Percentiles rank a stretch among this genome's conserved stretches.
These are phyloP conservation scores for Fusarium scirpi DNA, from an alignment of 2,329 filamentous ascomycete genomes.

Conservation along the genomic window DNA sequence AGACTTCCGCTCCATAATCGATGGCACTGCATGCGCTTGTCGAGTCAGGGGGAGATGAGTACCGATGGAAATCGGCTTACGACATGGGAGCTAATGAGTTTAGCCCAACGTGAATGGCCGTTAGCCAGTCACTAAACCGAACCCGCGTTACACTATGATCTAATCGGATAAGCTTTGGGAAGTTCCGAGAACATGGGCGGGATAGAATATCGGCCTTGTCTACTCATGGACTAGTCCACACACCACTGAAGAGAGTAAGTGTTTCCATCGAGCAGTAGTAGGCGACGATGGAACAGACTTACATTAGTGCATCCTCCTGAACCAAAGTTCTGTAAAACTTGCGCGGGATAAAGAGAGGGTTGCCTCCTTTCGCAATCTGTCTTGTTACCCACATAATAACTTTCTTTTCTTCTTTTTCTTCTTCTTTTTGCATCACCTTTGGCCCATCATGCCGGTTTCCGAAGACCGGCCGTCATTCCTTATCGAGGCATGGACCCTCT, in stretches of 20 bases:
- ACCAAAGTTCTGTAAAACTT: not conserved
- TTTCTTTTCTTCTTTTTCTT: not conserved
- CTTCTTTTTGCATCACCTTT: not conserved
- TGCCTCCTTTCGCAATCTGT: not conserved
- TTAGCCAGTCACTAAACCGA: not conserved
- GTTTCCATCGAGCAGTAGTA: not conserved
- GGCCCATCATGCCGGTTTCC: not conserved
- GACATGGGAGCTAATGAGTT: not conserved
- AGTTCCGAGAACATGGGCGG: not conserved
- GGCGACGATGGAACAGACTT: not conserved
- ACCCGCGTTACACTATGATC: no score
- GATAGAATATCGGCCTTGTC: no score
- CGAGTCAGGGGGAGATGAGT: not conserved
- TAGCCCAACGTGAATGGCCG: not conserved
- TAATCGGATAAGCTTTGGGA: not conserved
- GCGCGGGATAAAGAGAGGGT: not conserved
- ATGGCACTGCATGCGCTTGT: not conserved
- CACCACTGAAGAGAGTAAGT: not conserved
- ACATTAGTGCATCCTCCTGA: not conserved
- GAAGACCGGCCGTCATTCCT: constrained; percentile 40
- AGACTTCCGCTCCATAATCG: not conserved
- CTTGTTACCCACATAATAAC: not conserved
- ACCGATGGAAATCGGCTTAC: not conserved
- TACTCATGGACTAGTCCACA: not conserved
- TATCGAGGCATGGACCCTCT: constrained; percentile 50